These are phyloP conservation scores for Phialophora macrospora DNA, from an alignment of 2,329 filamentous ascomycete genomes.

Conservation along the genomic window DNA sequence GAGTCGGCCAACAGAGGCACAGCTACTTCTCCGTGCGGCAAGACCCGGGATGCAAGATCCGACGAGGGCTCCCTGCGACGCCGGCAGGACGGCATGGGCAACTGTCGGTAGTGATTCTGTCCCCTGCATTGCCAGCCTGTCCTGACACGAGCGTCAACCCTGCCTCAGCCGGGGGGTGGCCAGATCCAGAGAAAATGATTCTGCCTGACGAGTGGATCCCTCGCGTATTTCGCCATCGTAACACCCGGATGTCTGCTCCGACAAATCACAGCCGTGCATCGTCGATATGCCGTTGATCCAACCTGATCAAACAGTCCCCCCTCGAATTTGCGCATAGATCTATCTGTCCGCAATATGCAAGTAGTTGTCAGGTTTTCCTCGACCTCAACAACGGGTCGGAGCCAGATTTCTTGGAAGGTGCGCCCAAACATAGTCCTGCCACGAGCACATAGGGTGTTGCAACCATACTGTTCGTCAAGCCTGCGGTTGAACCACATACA, in stretches of 20 bases:
- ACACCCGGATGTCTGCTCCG: slow-evolving; percentile 1
- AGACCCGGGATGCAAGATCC: neutral
- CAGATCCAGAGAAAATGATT: neutral
- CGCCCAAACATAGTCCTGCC: neutral
- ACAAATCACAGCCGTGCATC: neutral
- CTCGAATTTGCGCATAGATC: neutral
- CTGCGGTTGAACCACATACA: neutral
- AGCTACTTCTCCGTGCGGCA: neutral
- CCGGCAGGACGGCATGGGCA: neutral
- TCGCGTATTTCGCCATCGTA: slow-evolving; percentile 4
- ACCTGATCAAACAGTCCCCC: neutral
- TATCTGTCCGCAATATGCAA: neutral
- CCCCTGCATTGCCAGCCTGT: neutral
- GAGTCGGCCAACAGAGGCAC: neutral
- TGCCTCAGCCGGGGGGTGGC: neutral
- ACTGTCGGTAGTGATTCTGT: neutral
- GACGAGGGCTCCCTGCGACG: neutral
- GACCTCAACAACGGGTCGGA: neutral
- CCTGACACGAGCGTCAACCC: neutral
- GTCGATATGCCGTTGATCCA: neutral
- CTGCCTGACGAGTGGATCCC: neutral
- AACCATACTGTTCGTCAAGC: neutral
- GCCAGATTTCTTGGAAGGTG: neutral
- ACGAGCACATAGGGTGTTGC: neutral
- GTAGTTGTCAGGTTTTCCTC: neutral